Evolutionary conservation across 306 rosid genomes (phyloP), one percentile per base, ranked within the genome.

Genomic region (Elaeagnus macrophylla): DNA sequence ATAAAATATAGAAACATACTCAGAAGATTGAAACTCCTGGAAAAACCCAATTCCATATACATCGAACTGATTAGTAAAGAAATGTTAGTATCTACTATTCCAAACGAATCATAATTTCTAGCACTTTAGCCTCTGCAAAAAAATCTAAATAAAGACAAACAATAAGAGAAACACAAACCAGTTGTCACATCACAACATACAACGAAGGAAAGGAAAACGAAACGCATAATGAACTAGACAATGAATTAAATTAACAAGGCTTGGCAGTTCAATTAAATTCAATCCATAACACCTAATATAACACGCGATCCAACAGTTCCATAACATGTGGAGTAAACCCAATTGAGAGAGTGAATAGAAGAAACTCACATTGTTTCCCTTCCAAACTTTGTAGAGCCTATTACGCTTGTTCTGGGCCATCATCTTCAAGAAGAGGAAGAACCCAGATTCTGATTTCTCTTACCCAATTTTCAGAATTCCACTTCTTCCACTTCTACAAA

Each of bases 361-460:
- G 13, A 37, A 64, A 78, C 95, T 78, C 68, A 91, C 99, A 62
- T 91, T 91, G 75, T 73, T 76, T 71, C 99, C 96, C 62, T 80
- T 80, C 96, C 99, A 91, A 51, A 75, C 93, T 84, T 84, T 81
- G 70, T 91, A 87, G 47, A 91, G 78, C 69, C 96, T 84, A 64
- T 48, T 69, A 66, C 69, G 66, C 40, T 67, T 39, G 44, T 75
- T 61, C 36, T 57, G 79, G 54, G 53, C 67, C 77, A 68, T 73
- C 62, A 45, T 39, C 49, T 48, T 12, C 39, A 32, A 16, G 72
- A 69, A 59, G 54, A 56, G 62, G 67, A 61, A 71, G 25, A 72
- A 56, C 64, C 80, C 72, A 65, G 59, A 10, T 61, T 68, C 39
- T 45, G 59, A 69, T 50, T 57, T 53, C 54, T 56, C 36, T 65